Base-by-base conservation (phyloP, 202 grass and related monocot genomes). In the Carex arenaria region DNA sequence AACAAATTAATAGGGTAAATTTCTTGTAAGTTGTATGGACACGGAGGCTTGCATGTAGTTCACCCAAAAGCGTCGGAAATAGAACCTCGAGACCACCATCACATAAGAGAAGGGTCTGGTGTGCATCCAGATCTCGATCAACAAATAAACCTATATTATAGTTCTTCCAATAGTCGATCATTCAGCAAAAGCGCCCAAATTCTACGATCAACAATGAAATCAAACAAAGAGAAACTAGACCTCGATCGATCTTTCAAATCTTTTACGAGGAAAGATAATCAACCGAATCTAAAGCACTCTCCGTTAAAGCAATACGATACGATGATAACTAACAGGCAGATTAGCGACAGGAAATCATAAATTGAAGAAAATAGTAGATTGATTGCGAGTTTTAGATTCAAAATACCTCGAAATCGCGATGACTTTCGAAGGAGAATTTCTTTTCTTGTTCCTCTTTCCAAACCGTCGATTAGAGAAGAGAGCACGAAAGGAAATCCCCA, bases 381-480 rank as follows among this genome's bases (percentile, higher is more conserved):
- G 64, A 67, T 81, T 66, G 28, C 7, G n/a, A 22, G 22, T 7
- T 22, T 69, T 55, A 54, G 32, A n/a, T 42, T 9, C 10, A 30
- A 68, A 82, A 22, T 82, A 82, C 80, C 80, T 82, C 10, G 1
- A 67, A 82, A 52, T 67, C 22, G 40, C 1, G 42, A 31, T 3
- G n/a, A 82, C 31, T 51, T 82, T 76, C 14, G 72, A 17, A 49
- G n/a, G 31, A 66, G 20, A 62, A 63, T 54, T 80, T 47, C n/a
- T 80, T 54, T 80, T 47, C 34, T 80, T 30, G 57, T 65, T 67
- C 62, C 63, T 82, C 63, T 82, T 82, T 31, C 49, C 11, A n/a
- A 28, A 56, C 0, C 22, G 51, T 57, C 52, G 28, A 77, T 17
- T 19, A 12, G 40, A 52, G n/a, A 26, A 12, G 40, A 52, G n/a